phyloP scores from a whole-genome alignment of 2,329 filamentous ascomycete genomes.

The Phaeosphaeria sp. region DNA sequence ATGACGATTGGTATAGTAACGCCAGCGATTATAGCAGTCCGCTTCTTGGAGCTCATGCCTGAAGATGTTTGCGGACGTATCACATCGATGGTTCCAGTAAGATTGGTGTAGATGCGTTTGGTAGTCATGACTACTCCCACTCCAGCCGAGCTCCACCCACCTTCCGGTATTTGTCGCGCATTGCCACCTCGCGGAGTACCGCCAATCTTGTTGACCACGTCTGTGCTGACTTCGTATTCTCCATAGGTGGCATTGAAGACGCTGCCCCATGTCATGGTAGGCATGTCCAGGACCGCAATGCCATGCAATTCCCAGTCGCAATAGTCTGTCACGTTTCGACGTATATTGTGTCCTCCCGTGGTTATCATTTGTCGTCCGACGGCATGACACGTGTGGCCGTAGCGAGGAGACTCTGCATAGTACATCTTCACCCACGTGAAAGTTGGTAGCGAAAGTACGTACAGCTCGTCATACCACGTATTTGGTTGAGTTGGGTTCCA shows the following conservation, averaged over 20 bases:
- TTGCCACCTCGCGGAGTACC: slow-evolving; percentile 14
- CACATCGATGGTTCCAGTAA: slow-evolving; percentile 6
- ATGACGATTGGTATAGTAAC: slow-evolving; percentile 4
- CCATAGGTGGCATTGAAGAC: slow-evolving; percentile 9
- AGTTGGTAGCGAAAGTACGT: slow-evolving; percentile 39
- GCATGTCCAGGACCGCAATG: slow-evolving; percentile 23
- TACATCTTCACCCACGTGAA: slow-evolving; percentile 53
- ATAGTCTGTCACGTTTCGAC: background rate
- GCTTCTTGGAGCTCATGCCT: slow-evolving; percentile 4
- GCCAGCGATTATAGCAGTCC: slow-evolving; percentile 12
- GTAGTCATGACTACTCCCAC: slow-evolving; percentile 14
- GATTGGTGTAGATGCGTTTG: slow-evolving; percentile 16
- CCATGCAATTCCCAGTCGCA: slow-evolving; percentile 31
- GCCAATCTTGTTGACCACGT: slow-evolving; percentile 12
- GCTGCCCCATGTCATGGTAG: slow-evolving; percentile 12
- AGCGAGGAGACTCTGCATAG: slow-evolving; percentile 40
- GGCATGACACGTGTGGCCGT: slow-evolving; percentile 48
- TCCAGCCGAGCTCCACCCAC: slow-evolving; percentile 9
- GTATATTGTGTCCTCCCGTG: slow-evolving; percentile 39
- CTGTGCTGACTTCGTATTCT: slow-evolving; percentile 8
- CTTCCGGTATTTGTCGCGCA: slow-evolving; percentile 7
- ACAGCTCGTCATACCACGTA: slow-evolving; percentile 52
- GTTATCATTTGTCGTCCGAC: slow-evolving; percentile 48
- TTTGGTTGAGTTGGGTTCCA: slow-evolving; percentile 39
- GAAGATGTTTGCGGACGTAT: background rate